phyloP scores from a whole-genome alignment of 2,329 filamentous ascomycete genomes.

The Aspergillus sp. region DNA sequence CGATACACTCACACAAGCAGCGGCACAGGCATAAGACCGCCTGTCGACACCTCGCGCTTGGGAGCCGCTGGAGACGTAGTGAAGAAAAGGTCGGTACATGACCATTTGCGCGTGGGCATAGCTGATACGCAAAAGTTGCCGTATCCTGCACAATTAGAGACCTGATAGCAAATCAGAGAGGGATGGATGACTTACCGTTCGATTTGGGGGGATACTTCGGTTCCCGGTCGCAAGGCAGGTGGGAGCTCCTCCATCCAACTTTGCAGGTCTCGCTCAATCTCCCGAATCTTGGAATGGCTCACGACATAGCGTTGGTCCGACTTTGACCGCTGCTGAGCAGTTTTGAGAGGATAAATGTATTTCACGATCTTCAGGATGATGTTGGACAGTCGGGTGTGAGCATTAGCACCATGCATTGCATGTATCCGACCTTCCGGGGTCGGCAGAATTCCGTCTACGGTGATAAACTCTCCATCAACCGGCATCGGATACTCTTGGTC shows the following conservation, averaged over 20 bases:
- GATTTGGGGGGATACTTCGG: constrained; percentile 74
- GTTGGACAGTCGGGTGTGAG: constrained; percentile 61
- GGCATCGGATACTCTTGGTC: constrained; percentile 54
- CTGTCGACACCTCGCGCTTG: constrained; percentile 60
- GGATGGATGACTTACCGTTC: constrained; percentile 64
- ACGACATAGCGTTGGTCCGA: constrained; percentile 63
- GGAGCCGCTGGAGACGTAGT: constrained; percentile 62
- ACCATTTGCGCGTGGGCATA: constrained; percentile 69
- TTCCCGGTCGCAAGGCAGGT: constrained; percentile 75
- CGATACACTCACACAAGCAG: constrained; percentile 68
- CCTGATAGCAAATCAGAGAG: constrained; percentile 18
- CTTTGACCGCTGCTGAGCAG: constrained; percentile 47
- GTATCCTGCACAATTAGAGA: constrained; percentile 46
- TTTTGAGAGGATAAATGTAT: constrained; percentile 67
- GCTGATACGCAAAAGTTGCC: constrained; percentile 65
- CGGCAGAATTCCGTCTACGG: constrained; percentile 50
- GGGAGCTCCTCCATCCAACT: constrained; percentile 71
- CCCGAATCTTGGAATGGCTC: constrained; percentile 66
- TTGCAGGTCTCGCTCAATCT: constrained; percentile 67
- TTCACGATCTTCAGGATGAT: constrained; percentile 66
- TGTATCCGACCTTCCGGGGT: constrained; percentile 61
- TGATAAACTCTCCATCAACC: constrained; percentile 54
- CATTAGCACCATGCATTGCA: constrained; percentile 64
- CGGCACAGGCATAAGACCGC: constrained; percentile 67
- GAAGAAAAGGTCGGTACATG: constrained; percentile 68